Evolutionary conservation across 495 filamentous ascomycete species (phyloP), one percentile per base, ranked within the genome.

Genomic region (Penicillium verhagenii): DNA sequence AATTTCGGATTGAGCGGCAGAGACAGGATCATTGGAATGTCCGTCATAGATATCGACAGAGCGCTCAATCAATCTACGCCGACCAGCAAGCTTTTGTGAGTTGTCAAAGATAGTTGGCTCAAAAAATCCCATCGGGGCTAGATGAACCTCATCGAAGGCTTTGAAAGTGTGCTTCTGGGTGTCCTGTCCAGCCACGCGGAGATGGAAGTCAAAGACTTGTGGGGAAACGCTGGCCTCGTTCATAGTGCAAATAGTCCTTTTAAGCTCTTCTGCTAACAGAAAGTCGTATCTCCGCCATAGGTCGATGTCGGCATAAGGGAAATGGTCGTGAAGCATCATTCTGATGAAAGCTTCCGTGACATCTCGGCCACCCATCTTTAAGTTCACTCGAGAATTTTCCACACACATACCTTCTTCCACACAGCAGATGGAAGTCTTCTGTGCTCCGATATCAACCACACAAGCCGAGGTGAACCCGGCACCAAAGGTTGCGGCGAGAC

Each of bases 381-480:
- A 77, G 65, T 97, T 98, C 57, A 98, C 79, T 2, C 87, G 80
- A 5, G 94, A 97, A 58, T 96, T 92, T 57, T 96, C 92, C 25
- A 96, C 76, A 67, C 88, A 92, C 78, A 98, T 88, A 11, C 94
- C 94, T 67, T 98, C 94, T 64, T 98, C 94, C 24, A 97, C 95
- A 63, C 94, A 98, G 61, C 91, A 92, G 33, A 98, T 91, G 2
- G 95, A 96, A 3, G 94, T 97, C 78, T 98, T 98, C 72, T 97
- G 92, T 3, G 94, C 95, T 16, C 94, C 94, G 38, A 97, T 88
- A 67, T 98, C 94, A 5, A 98, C 92, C 52, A 98, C 91, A 65
- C 95, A 97, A 16, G 90, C 89, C 38, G 84, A 89, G 5, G 91
- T 91, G 61, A 91, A 96, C 2, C 95, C 94, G 11, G 92, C 95